Conservation (phyloP, 106 monocot species). For the Xerophyta viscosa region DNA sequence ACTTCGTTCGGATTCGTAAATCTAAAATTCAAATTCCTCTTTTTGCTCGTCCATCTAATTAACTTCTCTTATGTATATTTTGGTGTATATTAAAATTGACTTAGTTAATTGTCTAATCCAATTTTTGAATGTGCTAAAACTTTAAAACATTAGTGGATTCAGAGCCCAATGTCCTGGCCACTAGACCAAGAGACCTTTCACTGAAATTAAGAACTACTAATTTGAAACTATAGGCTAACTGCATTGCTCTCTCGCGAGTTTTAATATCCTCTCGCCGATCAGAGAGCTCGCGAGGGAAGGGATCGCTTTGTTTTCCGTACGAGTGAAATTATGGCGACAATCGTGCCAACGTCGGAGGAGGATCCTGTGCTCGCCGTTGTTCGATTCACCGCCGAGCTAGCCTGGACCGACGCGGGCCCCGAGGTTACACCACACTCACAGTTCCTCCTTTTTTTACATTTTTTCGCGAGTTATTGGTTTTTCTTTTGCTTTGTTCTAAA, state of each 20-base stretch:
- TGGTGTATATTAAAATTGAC: too few relatives aligned
- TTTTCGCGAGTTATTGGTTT: background rate
- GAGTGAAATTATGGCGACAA: constrained; percentile 44
- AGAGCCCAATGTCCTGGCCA: constrained; percentile 92
- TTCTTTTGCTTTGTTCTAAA: too few relatives aligned
- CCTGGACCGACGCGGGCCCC: constrained; percentile 89
- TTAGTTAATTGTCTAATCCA: too few relatives aligned
- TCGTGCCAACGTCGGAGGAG: constrained; percentile 73
- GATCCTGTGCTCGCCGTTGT: constrained; percentile 75
- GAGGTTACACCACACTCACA: constrained; percentile 37
- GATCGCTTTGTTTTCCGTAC: background rate
- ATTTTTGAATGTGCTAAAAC: too few relatives aligned
- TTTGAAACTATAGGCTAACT: too few relatives aligned
- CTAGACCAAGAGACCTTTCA: constrained; percentile 58
- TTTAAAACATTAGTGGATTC: constrained; percentile 59
- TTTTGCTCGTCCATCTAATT: too few relatives aligned
- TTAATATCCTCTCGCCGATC: background rate
- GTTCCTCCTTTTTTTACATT: background rate
- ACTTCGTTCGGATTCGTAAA: too few relatives aligned
- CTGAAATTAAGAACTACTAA: too few relatives aligned
- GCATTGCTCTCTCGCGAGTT: too few relatives aligned
- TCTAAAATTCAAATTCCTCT: too few relatives aligned
- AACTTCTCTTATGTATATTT: too few relatives aligned
- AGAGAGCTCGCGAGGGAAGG: background rate
- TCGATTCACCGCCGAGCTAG: constrained; percentile 71